Conservation (phyloP, 768 basidiomycete species). For the Plicaturopsis crispa region DNA sequence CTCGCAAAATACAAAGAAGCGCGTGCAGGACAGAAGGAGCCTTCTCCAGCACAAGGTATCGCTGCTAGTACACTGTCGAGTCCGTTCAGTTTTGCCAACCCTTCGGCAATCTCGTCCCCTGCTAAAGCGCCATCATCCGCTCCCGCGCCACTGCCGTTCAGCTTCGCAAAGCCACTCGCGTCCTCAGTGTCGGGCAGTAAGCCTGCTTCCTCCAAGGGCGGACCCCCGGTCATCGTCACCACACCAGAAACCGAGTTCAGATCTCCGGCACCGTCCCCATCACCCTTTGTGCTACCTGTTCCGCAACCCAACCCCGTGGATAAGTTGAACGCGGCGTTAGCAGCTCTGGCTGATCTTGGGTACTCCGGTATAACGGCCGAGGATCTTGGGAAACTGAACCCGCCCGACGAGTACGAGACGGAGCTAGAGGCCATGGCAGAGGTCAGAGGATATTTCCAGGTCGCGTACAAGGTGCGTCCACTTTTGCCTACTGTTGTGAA, state of each 20-base stretch:
- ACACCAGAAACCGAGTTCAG: too few species aligned
- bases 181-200: too few species aligned
- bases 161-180: neutral
- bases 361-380: constrained; percentile 18
- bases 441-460: constrained; percentile 37
- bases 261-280: neutral
- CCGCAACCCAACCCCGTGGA: constrained; percentile 2
- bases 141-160: neutral
- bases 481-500: neutral
- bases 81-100: neutral
- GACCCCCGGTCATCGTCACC: too few species aligned
- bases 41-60: neutral
- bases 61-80: neutral
- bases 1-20: constrained; percentile 27
- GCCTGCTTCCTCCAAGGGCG: neutral
- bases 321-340: constrained; percentile 17
- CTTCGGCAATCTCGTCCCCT: neutral
- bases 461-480: constrained; percentile 33
- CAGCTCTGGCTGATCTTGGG: constrained; percentile 20
- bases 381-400: constrained; percentile 24
- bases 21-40: constrained; percentile 13
- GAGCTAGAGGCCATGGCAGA: constrained; percentile 36
- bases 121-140: neutral
- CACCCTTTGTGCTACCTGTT: neutral
- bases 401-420: constrained; percentile 29